Evolutionary conservation across 345 rosid species (phyloP).

Genomic region (Syzygium oleosum): DNA sequence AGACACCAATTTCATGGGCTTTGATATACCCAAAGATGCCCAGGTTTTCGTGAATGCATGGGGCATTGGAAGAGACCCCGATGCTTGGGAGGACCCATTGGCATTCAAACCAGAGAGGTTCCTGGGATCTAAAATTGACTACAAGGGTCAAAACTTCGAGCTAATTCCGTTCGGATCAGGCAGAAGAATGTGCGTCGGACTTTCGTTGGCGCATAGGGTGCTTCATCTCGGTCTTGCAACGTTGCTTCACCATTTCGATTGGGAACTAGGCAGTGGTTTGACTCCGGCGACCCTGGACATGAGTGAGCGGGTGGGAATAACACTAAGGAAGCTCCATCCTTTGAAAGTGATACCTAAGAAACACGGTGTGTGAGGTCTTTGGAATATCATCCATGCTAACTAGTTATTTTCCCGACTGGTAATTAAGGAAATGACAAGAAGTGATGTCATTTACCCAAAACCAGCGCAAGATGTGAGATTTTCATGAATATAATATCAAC

Average conservation of each 20-base stretch:
- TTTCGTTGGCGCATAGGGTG: neutral
- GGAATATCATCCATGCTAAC: neutral
- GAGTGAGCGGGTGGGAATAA: neutral
- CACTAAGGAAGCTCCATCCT: neutral
- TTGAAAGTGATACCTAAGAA: neutral
- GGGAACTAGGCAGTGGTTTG: neutral
- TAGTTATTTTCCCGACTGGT: neutral
- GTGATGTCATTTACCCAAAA: neutral
- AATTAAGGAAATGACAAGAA: neutral
- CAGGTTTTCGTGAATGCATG: neutral
- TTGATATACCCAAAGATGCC: neutral
- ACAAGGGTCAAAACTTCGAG: neutral
- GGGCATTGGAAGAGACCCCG: neutral
- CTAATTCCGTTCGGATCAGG: neutral
- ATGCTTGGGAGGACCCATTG: neutral
- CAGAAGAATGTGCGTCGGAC: neutral
- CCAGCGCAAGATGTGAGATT: neutral
- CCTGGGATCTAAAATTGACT: neutral
- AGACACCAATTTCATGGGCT: conserved; percentile 1
- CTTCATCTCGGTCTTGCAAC: neutral
- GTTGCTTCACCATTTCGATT: neutral
- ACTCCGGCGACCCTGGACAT: neutral
- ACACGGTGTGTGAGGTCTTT: neutral
- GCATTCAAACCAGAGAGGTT: neutral
- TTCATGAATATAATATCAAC: neutral